These are phyloP conservation scores for Botryotinia convoluta DNA, from an alignment of 2,329 filamentous ascomycete genomes.

Conservation along the genomic window DNA sequence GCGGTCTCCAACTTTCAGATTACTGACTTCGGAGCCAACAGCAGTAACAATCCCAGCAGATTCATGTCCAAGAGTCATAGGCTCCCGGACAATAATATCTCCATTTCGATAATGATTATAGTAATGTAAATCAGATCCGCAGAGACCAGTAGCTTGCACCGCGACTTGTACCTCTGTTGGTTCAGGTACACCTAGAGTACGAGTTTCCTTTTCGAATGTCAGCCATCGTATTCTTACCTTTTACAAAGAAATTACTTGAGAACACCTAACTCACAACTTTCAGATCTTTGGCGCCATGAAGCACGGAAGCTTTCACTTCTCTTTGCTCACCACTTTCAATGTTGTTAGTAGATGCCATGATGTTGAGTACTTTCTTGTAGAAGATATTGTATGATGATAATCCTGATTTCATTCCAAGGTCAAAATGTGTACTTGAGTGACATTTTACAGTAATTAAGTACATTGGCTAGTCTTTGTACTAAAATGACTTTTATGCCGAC, in stretches of 20 bases:
- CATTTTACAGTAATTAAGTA: not conserved
- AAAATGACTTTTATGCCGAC: not conserved
- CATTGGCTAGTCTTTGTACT: not conserved
- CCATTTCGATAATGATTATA: slow-evolving; percentile 95
- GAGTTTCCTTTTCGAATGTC: slow-evolving; percentile 34
- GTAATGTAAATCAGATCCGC: slow-evolving; percentile 96
- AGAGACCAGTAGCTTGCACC: slow-evolving; percentile 92
- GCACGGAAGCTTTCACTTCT: slow-evolving; percentile 35
- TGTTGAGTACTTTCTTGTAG: not conserved
- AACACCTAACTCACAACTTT: slow-evolving; percentile 33
- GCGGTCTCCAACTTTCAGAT: slow-evolving; percentile 78
- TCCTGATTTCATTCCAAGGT: not conserved
- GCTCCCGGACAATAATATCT: slow-evolving; percentile 84
- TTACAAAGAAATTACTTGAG: not conserved
- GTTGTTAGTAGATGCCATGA: slow-evolving; percentile 18
- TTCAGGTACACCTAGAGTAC: slow-evolving; percentile 30
- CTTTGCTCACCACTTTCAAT: slow-evolving; percentile 15
- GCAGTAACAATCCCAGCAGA: slow-evolving; percentile 81
- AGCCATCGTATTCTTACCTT: not conserved
- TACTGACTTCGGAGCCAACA: slow-evolving; percentile 72
- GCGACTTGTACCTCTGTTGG: slow-evolving; percentile 73
- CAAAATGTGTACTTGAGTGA: not conserved
- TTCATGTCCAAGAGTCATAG: slow-evolving; percentile 93
- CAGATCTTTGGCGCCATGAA: slow-evolving; percentile 38
- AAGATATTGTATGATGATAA: not conserved